Base-by-base conservation (phyloP, 1,284 basidiomycete genomes). In the Cryptococcus sp. region DNA sequence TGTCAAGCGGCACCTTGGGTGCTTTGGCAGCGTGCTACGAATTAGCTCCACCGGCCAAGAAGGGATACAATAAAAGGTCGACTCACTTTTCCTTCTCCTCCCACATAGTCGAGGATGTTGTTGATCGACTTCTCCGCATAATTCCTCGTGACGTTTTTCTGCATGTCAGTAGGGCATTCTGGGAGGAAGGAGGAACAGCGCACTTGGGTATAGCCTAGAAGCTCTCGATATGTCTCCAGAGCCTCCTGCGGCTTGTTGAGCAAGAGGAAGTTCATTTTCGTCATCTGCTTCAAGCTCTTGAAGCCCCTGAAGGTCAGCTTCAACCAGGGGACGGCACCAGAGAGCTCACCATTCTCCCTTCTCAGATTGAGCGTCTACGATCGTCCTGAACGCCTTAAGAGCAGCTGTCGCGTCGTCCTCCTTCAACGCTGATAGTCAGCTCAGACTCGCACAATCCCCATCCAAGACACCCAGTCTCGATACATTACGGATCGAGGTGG, bases 61-160 rank as follows among this genome's bases (percentile, higher is more conserved):
- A 39, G 43, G 44, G 22, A 43, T 52, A 58, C 47, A 11, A 19
- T 10, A 11, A 23, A 11, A n/a, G 5, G 6, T 18, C 5, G 14
- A 21, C 34, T 81, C 66, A 89, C 91, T 45, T 88, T 89, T 26
- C 76, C 75, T 55, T 91, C 91, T 25, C 77, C 77, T 12, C 92
- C 92, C 36, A 98, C 95, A 65, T 98, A 98, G 72, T 99, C 95
- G 56, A 99, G 77, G 54, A 99, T 97, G 52, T 89, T 89, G 71
- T 97, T 98, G 78, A 99, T 98, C 6, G 89, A 87, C 77, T 98
- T 98, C 74, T 99, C 95, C 6, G 88, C 88, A 64, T 92, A 74
- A 51, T 74, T 74, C 31, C 69, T 58, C 7, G 72, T 72, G 5
- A 72, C 69, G 24, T 62, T 45, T 25, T 55, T 65, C 68, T 71